phyloP scores from a whole-genome alignment of 1,284 basidiomycete genomes.

The Sanghuangporus baumii region DNA sequence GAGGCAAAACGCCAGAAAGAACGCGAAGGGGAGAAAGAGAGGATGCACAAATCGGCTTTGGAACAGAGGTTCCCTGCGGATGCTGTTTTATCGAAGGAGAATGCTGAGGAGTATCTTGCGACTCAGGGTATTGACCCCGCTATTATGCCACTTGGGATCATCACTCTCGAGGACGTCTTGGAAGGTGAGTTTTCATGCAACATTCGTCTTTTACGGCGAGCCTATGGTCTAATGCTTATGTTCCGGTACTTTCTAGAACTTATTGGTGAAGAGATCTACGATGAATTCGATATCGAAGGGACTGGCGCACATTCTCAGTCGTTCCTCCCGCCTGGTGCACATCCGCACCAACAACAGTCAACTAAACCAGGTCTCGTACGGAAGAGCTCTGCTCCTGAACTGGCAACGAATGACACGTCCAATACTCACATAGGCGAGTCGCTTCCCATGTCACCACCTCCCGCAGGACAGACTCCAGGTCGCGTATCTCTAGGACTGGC shows the following conservation, averaged over 20 bases:
- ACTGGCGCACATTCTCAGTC: slow-evolving; percentile 51
- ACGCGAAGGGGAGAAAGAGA: slow-evolving; percentile 22
- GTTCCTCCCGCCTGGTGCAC: slow-evolving; percentile 41
- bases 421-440: slow-evolving; percentile 4
- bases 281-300: slow-evolving; percentile 77
- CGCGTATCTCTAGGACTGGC: slow-evolving; percentile 22
- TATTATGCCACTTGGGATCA: slow-evolving; percentile 83
- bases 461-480: slow-evolving; percentile 1
- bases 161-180: slow-evolving; percentile 88
- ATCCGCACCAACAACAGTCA: slow-evolving; percentile 19
- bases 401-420: slow-evolving; percentile 17
- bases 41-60: slow-evolving; percentile 34
- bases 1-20: slow-evolving; percentile 27
- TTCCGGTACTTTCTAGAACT: slow-evolving; percentile 46
- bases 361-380: slow-evolving; percentile 18
- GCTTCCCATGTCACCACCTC: slow-evolving; percentile 14
- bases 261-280: slow-evolving; percentile 87
- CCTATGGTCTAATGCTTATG: background rate
- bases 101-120: slow-evolving; percentile 64
- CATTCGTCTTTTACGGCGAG: background rate
- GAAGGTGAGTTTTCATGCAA: slow-evolving; percentile 51
- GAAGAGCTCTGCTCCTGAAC: slow-evolving; percentile 30
- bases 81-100: slow-evolving; percentile 66
- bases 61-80: slow-evolving; percentile 85
- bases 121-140: slow-evolving; percentile 69